Evolutionary conservation across 2,329 filamentous ascomycete species (phyloP), one percentile per base, ranked within the genome.

Genomic region (Tympanopsis confertula): DNA sequence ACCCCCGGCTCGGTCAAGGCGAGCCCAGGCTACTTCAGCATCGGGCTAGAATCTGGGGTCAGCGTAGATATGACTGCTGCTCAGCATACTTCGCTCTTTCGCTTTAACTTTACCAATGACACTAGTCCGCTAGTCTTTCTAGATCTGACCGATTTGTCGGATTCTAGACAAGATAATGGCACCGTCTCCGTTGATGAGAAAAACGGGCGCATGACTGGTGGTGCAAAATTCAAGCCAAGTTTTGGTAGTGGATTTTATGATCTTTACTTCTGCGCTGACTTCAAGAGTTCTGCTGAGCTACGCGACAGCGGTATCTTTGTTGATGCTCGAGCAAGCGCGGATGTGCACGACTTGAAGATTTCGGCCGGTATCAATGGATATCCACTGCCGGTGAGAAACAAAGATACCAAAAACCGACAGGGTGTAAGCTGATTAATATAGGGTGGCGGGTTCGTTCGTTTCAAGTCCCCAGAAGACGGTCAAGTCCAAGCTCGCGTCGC

Each of bases 241-340:
- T 85, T 85, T 45, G 76, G 77, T 1, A 65, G 67, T 19, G 80
- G 78, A 2, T 63, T 47, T 4, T 85, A 79, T 47, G 55, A 61
- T 13, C 55, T 74, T 2, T 67, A 78, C 50, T 82, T 83, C 47
- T 85, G 81, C 46, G 75, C 74, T 3, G 80, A 85, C 45, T 82
- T 85, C 47, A 10, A 17, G 15, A 54, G 60, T 19, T 78, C 73
- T 1, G 69, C 72, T 3, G 50, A 59, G 0, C 56, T 84, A 7
- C 63, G 68, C 20, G 71, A 80, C 42, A 72, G 61, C 2, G 81
- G 81, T 5, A 63, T 80, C 19, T 85, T 73, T 52, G 63, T 61
- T 1, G 70, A 77, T 44, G 74, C 68, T 42, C 62, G 71, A 5
- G 71, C 72, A 2, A 69, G 64, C 35, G 53, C 58, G 3, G 55